These are phyloP conservation scores for Suillus americanus DNA, from an alignment of 768 basidiomycete species.

Conservation along the genomic window DNA sequence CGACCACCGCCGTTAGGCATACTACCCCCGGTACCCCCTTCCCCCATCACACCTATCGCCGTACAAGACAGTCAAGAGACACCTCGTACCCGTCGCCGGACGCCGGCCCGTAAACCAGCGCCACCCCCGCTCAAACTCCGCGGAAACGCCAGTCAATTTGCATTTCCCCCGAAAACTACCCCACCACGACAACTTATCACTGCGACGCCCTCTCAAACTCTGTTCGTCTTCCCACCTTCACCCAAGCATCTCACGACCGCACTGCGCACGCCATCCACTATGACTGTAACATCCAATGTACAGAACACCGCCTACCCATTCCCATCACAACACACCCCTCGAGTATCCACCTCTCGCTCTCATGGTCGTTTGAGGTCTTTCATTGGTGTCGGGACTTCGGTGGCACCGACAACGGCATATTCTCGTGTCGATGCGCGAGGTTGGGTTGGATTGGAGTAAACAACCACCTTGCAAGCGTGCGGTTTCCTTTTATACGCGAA, in stretches of 20 bases:
- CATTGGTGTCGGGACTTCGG: slow-evolving; percentile 65
- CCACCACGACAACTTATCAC: slow-evolving; percentile 26
- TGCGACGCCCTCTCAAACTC: slow-evolving; percentile 71
- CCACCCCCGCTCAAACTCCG: slow-evolving; percentile 59
- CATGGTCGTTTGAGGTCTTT: slow-evolving; percentile 72
- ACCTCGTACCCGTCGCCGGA: slow-evolving; percentile 41
- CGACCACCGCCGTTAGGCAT: slow-evolving; percentile 61
- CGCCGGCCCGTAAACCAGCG: slow-evolving; percentile 52
- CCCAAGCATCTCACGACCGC: slow-evolving; percentile 51
- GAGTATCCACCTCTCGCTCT: slow-evolving; percentile 64
- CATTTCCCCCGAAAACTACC: slow-evolving; percentile 24
- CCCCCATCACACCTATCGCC: slow-evolving; percentile 57
- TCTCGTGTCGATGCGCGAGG: slow-evolving; percentile 84
- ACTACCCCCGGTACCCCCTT: slow-evolving; percentile 72
- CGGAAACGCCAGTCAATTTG: slow-evolving; percentile 25
- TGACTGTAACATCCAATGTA: slow-evolving; percentile 73
- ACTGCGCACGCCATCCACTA: slow-evolving; percentile 70
- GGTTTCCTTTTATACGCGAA: slow-evolving; percentile 8
- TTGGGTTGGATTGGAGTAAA: slow-evolving; percentile 59
- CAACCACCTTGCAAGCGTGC: slow-evolving; percentile 9
- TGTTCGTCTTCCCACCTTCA: slow-evolving; percentile 86
- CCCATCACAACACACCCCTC: slow-evolving; percentile 62
- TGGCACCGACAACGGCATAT: slow-evolving; percentile 78
- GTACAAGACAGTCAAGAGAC: slow-evolving; percentile 31
- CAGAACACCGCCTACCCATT: slow-evolving; percentile 47